Evolutionary conservation across 176 grass and related monocot species (phyloP).

Genomic region (Aegilops longissima): DNA sequence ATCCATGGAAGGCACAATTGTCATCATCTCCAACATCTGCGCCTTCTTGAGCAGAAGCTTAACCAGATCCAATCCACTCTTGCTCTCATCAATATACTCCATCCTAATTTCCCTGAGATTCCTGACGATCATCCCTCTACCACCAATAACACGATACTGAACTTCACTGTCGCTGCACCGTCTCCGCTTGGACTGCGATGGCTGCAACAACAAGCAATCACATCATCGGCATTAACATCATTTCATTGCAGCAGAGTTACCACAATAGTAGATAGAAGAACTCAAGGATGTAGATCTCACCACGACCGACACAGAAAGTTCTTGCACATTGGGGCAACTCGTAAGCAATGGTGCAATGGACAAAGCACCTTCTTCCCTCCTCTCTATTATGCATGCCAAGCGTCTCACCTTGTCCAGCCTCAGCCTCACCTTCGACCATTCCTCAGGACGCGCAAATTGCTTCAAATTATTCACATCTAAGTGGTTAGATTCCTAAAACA

Average conservation of each 20-base stretch:
- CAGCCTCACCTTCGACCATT: slow-evolving; percentile 23
- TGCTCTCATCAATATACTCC: slow-evolving; percentile 58
- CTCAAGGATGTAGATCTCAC: slow-evolving; percentile 28
- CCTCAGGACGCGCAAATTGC: slow-evolving; percentile 39
- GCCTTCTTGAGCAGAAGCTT: slow-evolving; percentile 55
- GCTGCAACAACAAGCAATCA: slow-evolving; percentile 22
- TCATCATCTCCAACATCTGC: slow-evolving; percentile 39
- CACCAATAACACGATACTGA: neutral
- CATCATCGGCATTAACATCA: neutral
- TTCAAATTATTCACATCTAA: slow-evolving; percentile 18
- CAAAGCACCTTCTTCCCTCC: slow-evolving; percentile 52
- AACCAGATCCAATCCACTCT: slow-evolving; percentile 55
- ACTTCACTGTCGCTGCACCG: slow-evolving; percentile 23
- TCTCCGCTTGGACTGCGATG: slow-evolving; percentile 40
- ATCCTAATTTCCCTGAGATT: slow-evolving; percentile 49
- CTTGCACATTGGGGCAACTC: slow-evolving; percentile 37
- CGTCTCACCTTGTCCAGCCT: slow-evolving; percentile 34
- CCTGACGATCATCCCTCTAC: slow-evolving; percentile 22
- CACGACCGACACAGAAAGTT: slow-evolving; percentile 50
- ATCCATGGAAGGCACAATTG: slow-evolving; percentile 62
- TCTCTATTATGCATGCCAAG: slow-evolving; percentile 42
- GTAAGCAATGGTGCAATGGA: slow-evolving; percentile 45
- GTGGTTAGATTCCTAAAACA: slow-evolving; percentile 5
- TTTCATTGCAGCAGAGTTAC: neutral
- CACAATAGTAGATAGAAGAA: slow-evolving; percentile 16